phyloP scores from a whole-genome alignment of 2,329 filamentous ascomycete species.

The Calonectria pauciramosa region DNA sequence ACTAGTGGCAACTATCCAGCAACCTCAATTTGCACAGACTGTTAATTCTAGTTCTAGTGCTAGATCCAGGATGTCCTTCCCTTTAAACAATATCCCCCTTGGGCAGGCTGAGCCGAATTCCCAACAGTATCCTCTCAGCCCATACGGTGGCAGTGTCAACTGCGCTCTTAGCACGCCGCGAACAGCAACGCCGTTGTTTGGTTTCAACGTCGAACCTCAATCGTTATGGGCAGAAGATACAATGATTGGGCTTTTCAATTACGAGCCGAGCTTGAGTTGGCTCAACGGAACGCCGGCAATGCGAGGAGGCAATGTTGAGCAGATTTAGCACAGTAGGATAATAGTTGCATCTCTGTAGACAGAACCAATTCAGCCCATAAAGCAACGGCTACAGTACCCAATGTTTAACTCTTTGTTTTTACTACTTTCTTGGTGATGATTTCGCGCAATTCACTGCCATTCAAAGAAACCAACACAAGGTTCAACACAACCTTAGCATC shows the following conservation, averaged over 20 bases:
- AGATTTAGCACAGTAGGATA: neutral
- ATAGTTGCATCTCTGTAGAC: neutral
- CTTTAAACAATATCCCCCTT: neutral
- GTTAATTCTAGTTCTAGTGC: too few relatives aligned
- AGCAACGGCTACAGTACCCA: neutral
- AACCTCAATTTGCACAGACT: neutral
- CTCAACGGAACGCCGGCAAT: neutral
- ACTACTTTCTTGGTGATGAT: neutral
- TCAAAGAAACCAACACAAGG: neutral
- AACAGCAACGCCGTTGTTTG: neutral
- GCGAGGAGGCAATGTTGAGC: neutral
- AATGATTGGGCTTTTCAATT: constrained; percentile 21
- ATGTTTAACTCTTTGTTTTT: neutral
- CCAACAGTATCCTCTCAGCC: neutral
- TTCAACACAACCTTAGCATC: neutral
- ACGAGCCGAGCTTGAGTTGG: constrained; percentile 21
- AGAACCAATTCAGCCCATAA: neutral
- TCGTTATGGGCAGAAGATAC: constrained; percentile 14
- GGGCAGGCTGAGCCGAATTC: neutral
- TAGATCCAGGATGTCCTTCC: neutral
- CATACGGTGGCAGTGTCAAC: neutral
- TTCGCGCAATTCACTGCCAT: neutral
- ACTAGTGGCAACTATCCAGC: neutral
- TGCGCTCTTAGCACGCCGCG: neutral
- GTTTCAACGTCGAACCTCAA: neutral